phyloP scores from a whole-genome alignment of 176 grass and related monocot species.

The Melocanna baccifera region DNA sequence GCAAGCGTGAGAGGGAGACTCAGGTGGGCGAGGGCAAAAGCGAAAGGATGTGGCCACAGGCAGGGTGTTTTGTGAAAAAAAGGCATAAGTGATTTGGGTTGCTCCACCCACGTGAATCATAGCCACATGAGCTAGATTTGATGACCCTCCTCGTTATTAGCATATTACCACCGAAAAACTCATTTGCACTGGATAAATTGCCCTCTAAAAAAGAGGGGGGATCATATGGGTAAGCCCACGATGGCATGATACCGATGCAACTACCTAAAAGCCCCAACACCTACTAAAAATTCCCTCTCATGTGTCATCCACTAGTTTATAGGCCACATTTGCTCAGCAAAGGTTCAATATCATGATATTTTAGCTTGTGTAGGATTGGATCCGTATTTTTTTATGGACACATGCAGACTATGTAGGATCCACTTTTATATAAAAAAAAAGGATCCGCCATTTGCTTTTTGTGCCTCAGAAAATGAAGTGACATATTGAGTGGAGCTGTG shows the following conservation, averaged over 20 bases:
- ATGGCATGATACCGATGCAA: not conserved
- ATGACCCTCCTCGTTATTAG: no score
- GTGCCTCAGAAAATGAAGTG: not conserved
- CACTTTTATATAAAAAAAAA: not conserved
- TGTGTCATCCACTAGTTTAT: not conserved
- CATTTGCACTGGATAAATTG: no score
- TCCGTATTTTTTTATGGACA: not conserved
- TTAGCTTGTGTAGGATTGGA: not conserved
- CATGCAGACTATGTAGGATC: not conserved
- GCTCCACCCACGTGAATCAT: no score
- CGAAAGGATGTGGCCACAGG: no score
- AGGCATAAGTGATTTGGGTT: no score
- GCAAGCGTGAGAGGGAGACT: no score
- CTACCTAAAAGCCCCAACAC: not conserved
- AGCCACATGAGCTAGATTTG: no score
- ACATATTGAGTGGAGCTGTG: not conserved
- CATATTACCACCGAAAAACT: no score
- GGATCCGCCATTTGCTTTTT: not conserved
- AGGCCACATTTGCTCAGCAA: not conserved
- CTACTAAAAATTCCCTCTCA: not conserved
- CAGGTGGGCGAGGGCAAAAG: no score
- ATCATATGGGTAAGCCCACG: not conserved
- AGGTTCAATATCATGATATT: not conserved
- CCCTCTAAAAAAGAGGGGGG: no score
- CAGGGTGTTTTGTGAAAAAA: no score